Evolutionary conservation across 1,139 yeast genomes (phyloP).

Genomic region (Sugiyamaella japonica): DNA sequence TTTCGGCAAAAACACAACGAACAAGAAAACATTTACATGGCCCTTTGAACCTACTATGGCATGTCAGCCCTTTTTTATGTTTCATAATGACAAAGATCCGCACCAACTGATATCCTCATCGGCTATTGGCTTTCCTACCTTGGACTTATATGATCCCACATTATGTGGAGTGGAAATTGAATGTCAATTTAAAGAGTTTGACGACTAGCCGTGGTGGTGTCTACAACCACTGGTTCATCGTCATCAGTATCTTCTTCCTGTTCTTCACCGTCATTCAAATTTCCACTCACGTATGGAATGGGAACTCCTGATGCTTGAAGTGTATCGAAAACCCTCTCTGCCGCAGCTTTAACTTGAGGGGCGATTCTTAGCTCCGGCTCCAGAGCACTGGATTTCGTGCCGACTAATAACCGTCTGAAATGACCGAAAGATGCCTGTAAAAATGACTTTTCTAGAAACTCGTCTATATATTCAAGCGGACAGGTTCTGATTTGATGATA

Average conservation of each 20-base stretch:
- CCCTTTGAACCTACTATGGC: constrained; percentile 15
- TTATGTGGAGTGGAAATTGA: constrained; percentile 21
- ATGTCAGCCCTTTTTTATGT: constrained; percentile 15
- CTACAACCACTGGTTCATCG: constrained; percentile 14
- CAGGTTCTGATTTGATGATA: constrained; percentile 38
- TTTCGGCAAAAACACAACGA: constrained; percentile 5
- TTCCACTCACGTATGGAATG: not conserved
- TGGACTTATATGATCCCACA: constrained; percentile 15
- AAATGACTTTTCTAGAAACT: constrained; percentile 35
- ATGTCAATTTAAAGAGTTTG: constrained; percentile 17
- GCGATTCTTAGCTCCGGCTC: constrained; percentile 16
- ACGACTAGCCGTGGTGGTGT: not conserved
- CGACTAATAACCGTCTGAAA: constrained; percentile 20
- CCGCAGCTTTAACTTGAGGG: constrained; percentile 21
- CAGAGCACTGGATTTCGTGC: constrained; percentile 2
- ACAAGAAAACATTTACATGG: too few species aligned
- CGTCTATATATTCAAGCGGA: constrained; percentile 45
- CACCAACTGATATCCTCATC: constrained; percentile 10
- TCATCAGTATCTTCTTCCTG: constrained; percentile 22
- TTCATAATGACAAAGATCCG: constrained; percentile 11
- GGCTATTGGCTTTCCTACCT: constrained; percentile 24
- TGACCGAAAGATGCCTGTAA: constrained; percentile 27
- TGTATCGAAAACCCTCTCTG: constrained; percentile 15
- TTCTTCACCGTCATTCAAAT: constrained; percentile 11
- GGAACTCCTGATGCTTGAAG: constrained; percentile 16